Base-by-base conservation (phyloP, 768 basidiomycete species). In the Russula earlei region DNA sequence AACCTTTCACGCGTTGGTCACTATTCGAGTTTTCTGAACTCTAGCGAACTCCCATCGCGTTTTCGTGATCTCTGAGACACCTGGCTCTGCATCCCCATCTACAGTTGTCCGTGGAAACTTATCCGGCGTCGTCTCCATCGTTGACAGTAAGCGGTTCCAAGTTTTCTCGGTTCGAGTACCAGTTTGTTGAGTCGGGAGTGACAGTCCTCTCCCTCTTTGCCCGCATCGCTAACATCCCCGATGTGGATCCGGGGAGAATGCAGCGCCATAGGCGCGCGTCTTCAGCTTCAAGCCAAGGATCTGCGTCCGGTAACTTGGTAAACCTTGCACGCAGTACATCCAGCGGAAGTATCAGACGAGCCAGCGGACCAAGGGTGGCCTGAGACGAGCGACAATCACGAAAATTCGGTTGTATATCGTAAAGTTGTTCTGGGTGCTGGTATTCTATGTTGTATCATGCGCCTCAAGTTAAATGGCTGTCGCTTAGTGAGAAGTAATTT, bases 181-280 rank as follows among this genome's bases (percentile, higher is more conserved):
- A 9, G 50, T 27, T 49, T 49, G 41, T 47, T 34, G 48, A 58
- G 20, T 5, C 45, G 11, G 10, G 25, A 27, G 0, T 47, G 1
- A 17, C 57, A 88, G 88, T 90, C 47, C 78, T 91, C 25, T 87
- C 87, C 3, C 71, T 87, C 25, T 91, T 91, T 65, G 89, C 87
- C 0, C 83, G 77, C 44, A 68, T 85, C 41, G 87, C 85, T 49
- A 82, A 85, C 58, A 77, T 91, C 34, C 74, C 82, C 2, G 77
- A 85, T 60, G 77, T 91, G 34, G 88, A 91, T 64, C 89, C 89
- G 17, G 81, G 80, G 2, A 78, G 77, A 48, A 87, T 87, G 76
- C 84, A 84, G 67, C 82, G 86, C 40, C 87, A 87, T 64, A 83
- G 89, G 2, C 80, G 87, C 20, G 84, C 85, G 3, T 88, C 87